Conservation (phyloP, 1,284 basidiomycete species). For the Boletus chippewaensis region DNA sequence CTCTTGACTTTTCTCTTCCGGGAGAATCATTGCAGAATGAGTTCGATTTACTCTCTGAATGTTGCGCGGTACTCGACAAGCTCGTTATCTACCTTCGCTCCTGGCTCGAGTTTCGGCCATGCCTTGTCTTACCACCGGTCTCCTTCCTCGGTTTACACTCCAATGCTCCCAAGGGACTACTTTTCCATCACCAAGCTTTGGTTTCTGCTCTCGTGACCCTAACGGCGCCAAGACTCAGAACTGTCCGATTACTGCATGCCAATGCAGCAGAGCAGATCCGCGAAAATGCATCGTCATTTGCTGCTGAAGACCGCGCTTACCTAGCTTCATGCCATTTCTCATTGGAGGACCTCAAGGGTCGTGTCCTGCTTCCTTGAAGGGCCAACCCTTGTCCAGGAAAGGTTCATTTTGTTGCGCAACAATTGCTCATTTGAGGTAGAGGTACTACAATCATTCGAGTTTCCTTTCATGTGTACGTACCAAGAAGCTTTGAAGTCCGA, state of each 20-base stretch:
- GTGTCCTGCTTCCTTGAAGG: constrained; percentile 12
- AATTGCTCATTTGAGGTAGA: too few relatives aligned
- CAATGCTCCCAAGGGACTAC: constrained; percentile 13
- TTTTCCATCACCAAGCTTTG: constrained; percentile 15
- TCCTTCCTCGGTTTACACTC: constrained; percentile 23
- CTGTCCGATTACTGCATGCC: constrained; percentile 20
- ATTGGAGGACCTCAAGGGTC: constrained; percentile 24
- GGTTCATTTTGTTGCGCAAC: background rate
- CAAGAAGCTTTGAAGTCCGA: too few relatives aligned
- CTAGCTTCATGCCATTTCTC: constrained; percentile 16
- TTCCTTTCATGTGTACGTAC: too few relatives aligned
- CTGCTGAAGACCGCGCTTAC: constrained; percentile 7
- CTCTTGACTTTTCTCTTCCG: constrained; percentile 26
- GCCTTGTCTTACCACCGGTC: constrained; percentile 23
- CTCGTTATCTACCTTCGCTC: constrained; percentile 23
- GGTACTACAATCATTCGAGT: too few relatives aligned
- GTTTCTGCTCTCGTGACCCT: constrained; percentile 24
- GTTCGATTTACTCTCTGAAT: constrained; percentile 24
- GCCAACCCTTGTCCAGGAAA: background rate
- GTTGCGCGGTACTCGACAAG: constrained; percentile 21
- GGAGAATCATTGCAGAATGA: constrained; percentile 25
- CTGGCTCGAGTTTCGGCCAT: constrained; percentile 20
- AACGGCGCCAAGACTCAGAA: constrained; percentile 19
- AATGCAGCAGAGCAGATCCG: constrained; percentile 12
- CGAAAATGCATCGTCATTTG: constrained; percentile 3